Conservation (phyloP, 2,329 filamentous ascomycete species). For the Colletotrichum lindemuthianum region DNA sequence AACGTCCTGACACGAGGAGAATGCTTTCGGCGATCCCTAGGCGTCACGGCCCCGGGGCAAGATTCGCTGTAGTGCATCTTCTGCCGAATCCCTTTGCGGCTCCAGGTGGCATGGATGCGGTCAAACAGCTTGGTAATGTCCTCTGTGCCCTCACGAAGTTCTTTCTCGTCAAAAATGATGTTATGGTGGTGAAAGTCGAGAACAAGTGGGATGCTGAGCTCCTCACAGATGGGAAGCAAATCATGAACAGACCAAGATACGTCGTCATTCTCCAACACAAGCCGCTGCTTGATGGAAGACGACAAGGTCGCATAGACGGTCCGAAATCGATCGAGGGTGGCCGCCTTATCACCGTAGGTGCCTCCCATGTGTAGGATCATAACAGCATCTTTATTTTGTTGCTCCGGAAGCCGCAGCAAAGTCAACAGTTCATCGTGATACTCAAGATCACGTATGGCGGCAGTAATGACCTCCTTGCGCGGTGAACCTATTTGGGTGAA, state of each 20-base stretch:
- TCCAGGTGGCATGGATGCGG: constrained; percentile 86
- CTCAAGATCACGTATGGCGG: constrained; percentile 81
- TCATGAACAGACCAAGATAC: constrained; percentile 94
- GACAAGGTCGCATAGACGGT: constrained; percentile 76
- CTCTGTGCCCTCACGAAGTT: constrained; percentile 83
- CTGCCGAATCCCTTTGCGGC: constrained; percentile 82
- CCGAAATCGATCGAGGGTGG: constrained; percentile 81
- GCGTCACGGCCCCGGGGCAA: constrained; percentile 78
- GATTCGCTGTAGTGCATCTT: constrained; percentile 98
- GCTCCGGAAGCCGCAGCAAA: constrained; percentile 79
- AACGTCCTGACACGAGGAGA: constrained; percentile 80
- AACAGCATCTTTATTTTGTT: constrained; percentile 85
- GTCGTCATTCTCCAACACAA: constrained; percentile 95
- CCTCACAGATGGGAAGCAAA: constrained; percentile 87
- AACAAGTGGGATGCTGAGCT: constrained; percentile 91
- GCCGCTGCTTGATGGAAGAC: constrained; percentile 76
- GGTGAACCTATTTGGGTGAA: constrained; percentile 94
- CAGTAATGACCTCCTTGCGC: constrained; percentile 77
- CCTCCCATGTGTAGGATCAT: constrained; percentile 97
- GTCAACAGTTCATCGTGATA: constrained; percentile 89
- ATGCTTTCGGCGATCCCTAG: constrained; percentile 84
- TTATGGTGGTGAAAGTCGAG: constrained; percentile 97
- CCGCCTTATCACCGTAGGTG: constrained; percentile 85
- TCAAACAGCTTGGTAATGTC: constrained; percentile 81
- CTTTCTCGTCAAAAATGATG: constrained; percentile 80